Conservation (phyloP, 768 basidiomycete species). For the Mycena galericulata region DNA sequence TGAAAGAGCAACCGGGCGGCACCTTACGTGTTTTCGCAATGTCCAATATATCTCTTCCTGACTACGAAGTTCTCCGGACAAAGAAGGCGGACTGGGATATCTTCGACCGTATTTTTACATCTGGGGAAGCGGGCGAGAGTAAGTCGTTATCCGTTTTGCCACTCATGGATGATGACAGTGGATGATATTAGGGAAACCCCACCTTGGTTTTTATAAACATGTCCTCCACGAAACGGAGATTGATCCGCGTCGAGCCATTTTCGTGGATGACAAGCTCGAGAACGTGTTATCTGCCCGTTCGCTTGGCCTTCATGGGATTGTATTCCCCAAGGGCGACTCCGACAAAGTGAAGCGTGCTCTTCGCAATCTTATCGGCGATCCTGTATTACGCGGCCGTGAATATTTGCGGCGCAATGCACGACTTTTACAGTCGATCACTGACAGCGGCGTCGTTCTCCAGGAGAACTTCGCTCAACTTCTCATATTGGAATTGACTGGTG, state of each 20-base stretch:
- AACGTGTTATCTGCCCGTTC: constrained; percentile 70
- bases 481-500: constrained; percentile 63
- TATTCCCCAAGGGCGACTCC: constrained; percentile 53
- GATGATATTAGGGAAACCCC: constrained; percentile 18
- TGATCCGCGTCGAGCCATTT: constrained; percentile 61
- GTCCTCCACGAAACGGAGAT: constrained; percentile 58
- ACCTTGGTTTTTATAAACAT: constrained; percentile 62
- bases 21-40: constrained; percentile 62
- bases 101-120: constrained; percentile 64
- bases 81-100: constrained; percentile 62
- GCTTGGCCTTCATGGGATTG: constrained; percentile 65
- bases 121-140: constrained; percentile 63
- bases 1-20: constrained; percentile 52
- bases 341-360: constrained; percentile 57
- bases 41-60: constrained; percentile 70
- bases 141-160: constrained; percentile 49
- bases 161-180: neutral
- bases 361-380: constrained; percentile 61
- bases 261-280: constrained; percentile 71
- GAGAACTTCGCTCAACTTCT: constrained; percentile 73
- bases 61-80: constrained; percentile 59
- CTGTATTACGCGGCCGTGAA: constrained; percentile 53
- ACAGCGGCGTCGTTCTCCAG: constrained; percentile 50
- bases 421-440: constrained; percentile 58
- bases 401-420: constrained; percentile 57